A percentile compares a stretch with the other conserved stretches of the same genome.
phyloP scores from a whole-genome alignment of 139 green algal species.

The Picochlorum costavermella region DNA sequence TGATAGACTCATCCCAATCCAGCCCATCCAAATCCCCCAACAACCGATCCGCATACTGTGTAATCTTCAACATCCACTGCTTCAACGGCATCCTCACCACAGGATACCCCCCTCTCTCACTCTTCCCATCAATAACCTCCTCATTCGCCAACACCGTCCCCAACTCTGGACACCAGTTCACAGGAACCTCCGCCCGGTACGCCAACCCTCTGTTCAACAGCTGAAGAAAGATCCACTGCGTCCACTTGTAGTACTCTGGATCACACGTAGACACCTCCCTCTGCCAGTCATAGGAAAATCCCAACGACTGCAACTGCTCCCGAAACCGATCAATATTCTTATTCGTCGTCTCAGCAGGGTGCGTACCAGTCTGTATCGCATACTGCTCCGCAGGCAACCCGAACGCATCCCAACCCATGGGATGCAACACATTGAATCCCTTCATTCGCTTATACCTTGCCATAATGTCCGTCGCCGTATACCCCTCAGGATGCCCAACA shows the following conservation, averaged over 20 bases:
- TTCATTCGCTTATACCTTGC: constrained; percentile 93
- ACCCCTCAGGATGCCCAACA: constrained; percentile 84
- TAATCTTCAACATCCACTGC: constrained; percentile 99
- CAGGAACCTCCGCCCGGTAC: constrained; percentile 96
- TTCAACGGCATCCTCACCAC: constrained; percentile 94
- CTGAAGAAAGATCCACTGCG: constrained; percentile 99
- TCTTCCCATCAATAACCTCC: constrained; percentile 86
- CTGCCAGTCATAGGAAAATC: constrained; percentile 95
- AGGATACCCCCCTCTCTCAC: constrained; percentile 82
- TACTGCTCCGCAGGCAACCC: constrained; percentile 97
- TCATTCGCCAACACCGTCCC: constrained; percentile 97
- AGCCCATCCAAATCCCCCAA: constrained; percentile 84
- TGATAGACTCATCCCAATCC: constrained; percentile 93
- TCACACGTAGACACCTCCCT: constrained; percentile 88
- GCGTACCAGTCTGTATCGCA: constrained; percentile 91
- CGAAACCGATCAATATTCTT: constrained; percentile 86
- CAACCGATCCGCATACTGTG: constrained; percentile 87
- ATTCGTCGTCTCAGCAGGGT: constrained; percentile 82
- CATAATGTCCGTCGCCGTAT: constrained; percentile 94
- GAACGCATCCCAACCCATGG: constrained; percentile 99
- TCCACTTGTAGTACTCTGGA: constrained; percentile 89
- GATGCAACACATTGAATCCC: constrained; percentile 96
- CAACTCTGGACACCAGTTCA: constrained; percentile 97
- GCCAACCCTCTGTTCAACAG: constrained; percentile 85
- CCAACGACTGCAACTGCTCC: constrained; percentile 82